phyloP scores from a whole-genome alignment of 768 basidiomycete genomes.

The Tricholoma matsutake region DNA sequence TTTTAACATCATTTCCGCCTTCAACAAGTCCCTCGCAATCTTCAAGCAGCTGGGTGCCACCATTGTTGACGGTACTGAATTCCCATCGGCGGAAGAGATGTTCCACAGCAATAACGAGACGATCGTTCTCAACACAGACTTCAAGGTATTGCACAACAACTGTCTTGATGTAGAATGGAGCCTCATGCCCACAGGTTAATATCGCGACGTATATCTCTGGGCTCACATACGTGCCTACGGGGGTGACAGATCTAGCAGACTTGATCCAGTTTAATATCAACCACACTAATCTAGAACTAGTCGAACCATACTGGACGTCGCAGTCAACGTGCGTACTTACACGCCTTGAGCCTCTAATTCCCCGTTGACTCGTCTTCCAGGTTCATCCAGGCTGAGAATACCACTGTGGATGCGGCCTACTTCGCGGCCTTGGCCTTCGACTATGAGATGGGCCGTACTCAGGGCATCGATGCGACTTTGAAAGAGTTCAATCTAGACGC shows the following conservation, averaged over 20 bases:
- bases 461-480: slow-evolving; percentile 54
- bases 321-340: slow-evolving; percentile 35
- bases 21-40: slow-evolving; percentile 36
- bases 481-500: slow-evolving; percentile 47
- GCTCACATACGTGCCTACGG: slow-evolving; percentile 50
- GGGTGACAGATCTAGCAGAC: slow-evolving; percentile 52
- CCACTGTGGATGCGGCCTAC: slow-evolving; percentile 40
- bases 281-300: slow-evolving; percentile 45
- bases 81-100: slow-evolving; percentile 53
- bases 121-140: slow-evolving; percentile 51
- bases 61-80: slow-evolving; percentile 60
- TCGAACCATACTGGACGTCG: slow-evolving; percentile 32
- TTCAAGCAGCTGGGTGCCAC: slow-evolving; percentile 43
- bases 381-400: slow-evolving; percentile 36
- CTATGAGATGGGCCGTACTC: slow-evolving; percentile 44
- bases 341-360: not conserved
- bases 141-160: slow-evolving; percentile 44
- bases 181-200: not conserved
- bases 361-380: slow-evolving; percentile 19
- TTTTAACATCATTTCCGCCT: slow-evolving; percentile 34
- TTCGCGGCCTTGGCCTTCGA: slow-evolving; percentile 43
- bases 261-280: slow-evolving; percentile 55
- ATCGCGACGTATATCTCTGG: slow-evolving; percentile 34
- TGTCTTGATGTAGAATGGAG: not conserved
- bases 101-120: slow-evolving; percentile 49